A percentile compares a stretch with the other conserved stretches of the same genome.
Evolutionary conservation across 768 basidiomycete genomes (phyloP).

Genomic region (Pholiota conissans): DNA sequence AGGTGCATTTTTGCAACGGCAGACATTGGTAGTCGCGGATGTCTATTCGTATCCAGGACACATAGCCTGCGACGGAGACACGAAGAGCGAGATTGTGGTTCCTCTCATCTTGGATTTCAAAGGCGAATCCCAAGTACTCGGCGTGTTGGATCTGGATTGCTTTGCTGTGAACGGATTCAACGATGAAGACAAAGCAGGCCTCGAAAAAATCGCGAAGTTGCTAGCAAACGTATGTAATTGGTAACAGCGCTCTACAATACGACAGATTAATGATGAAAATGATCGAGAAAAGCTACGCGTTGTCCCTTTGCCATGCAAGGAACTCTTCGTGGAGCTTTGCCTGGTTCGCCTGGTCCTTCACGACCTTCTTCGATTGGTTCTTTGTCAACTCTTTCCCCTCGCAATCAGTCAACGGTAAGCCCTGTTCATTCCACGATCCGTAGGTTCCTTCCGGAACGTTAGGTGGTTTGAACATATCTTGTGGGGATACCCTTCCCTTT

Average conservation of each 20-base stretch:
- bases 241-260: conserved; percentile 33
- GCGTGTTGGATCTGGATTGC: conserved; percentile 88
- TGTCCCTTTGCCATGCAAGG: conserved; percentile 44
- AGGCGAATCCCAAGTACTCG: conserved; percentile 36
- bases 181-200: conserved; percentile 72
- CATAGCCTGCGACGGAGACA: conserved; percentile 91
- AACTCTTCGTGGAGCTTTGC: conserved; percentile 81
- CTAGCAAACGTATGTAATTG: conserved; percentile 67
- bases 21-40: conserved; percentile 69
- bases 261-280: background rate
- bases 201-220: conserved; percentile 70
- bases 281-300: background rate
- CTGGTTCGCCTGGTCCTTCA: conserved; percentile 74
- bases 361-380: conserved; percentile 71
- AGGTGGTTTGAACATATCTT: conserved; percentile 83
- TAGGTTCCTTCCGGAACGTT: conserved; percentile 73
- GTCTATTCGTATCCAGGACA: conserved; percentile 88
- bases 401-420: conserved; percentile 82
- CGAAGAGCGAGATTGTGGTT: conserved; percentile 87
- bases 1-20: conserved; percentile 59
- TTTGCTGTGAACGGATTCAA: conserved; percentile 70
- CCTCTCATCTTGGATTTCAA: conserved; percentile 55
- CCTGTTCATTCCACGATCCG: conserved; percentile 80
- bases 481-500: conserved; percentile 74
- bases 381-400: conserved; percentile 87